A percentile compares a stretch with the other conserved stretches of the same genome.
These are phyloP conservation scores for Diospyros kaki DNA, from an alignment of 148 eudicot genomes.

Conservation along the genomic window DNA sequence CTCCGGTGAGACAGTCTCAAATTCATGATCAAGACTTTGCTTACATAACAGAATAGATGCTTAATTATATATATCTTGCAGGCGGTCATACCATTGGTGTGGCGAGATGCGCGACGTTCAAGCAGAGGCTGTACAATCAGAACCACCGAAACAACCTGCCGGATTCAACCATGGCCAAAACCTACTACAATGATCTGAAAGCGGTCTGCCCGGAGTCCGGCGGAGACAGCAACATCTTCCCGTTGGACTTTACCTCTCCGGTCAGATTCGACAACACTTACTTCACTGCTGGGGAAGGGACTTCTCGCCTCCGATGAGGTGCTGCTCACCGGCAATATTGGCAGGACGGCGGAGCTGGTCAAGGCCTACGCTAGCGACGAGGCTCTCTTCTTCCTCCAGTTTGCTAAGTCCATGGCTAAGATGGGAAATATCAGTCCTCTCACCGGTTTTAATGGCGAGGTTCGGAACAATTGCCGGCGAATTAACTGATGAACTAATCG, in stretches of 20 bases:
- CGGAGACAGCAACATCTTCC: conserved; percentile 65
- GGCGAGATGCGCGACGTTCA: conserved; percentile 73
- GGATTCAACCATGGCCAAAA: conserved; percentile 56
- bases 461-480: conserved; percentile 57
- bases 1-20: conserved; percentile 47
- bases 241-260: conserved; percentile 73
- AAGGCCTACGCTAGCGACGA: conserved; percentile 49
- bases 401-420: conserved; percentile 66
- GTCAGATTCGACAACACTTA: conserved; percentile 69
- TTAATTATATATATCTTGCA: conserved; percentile 11
- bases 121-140: conserved; percentile 77
- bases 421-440: conserved; percentile 62
- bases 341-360: conserved; percentile 37
- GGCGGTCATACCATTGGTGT: conserved; percentile 90
- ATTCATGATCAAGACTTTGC: not conserved
- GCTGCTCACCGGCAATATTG: conserved; percentile 47
- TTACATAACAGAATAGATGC: too few species aligned
- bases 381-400: conserved; percentile 47
- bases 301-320: conserved; percentile 68
- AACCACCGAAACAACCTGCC: conserved; percentile 52
- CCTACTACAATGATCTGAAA: conserved; percentile 58
- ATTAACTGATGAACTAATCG: conserved; percentile 27
- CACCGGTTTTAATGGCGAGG: conserved; percentile 54
- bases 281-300: conserved; percentile 71
- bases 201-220: conserved; percentile 58